A percentile compares a stretch with the other conserved stretches of the same genome.
Conservation (phyloP, 768 basidiomycete species). For the Rhodotorula sphaerocarpa region DNA sequence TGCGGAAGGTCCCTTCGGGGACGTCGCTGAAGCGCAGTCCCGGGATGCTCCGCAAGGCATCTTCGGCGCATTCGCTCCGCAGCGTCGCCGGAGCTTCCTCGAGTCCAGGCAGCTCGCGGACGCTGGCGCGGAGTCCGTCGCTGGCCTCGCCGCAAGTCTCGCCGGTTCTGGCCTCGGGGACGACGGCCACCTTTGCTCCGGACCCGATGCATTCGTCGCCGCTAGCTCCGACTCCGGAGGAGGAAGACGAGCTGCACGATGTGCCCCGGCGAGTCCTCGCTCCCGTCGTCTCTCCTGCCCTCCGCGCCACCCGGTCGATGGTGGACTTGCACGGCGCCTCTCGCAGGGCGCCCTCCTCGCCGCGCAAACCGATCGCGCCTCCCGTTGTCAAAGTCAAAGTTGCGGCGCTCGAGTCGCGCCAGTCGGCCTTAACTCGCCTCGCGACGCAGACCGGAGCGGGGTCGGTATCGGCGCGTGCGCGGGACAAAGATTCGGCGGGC, state of each 20-base stretch:
- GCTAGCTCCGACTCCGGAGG: too few relatives aligned
- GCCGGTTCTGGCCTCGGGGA: constrained; percentile 7
- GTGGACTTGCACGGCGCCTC: constrained; percentile 20
- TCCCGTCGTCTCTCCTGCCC: constrained; percentile 7
- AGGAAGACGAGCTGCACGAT: neutral
- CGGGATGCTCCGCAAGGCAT: constrained; percentile 9
- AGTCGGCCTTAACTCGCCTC: constrained; percentile 41
- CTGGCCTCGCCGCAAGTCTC: constrained; percentile 12
- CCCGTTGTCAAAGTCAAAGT: constrained; percentile 41
- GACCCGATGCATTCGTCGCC: too few relatives aligned
- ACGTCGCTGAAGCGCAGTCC: constrained; percentile 21
- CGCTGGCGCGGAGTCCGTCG: constrained; percentile 6
- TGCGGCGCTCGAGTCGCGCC: constrained; percentile 41
- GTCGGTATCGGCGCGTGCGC: constrained; percentile 4
- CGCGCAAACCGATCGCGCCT: constrained; percentile 29
- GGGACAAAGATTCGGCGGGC: neutral
- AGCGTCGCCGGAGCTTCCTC: neutral
- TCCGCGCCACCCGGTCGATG: constrained; percentile 24
- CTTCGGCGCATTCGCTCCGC: constrained; percentile 17
- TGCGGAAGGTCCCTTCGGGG: constrained; percentile 12
- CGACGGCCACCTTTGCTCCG: neutral
- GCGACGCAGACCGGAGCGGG: constrained; percentile 31
- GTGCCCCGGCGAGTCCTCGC: constrained; percentile 13
- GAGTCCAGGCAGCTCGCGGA: neutral
- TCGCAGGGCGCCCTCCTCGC: neutral